Conservation (phyloP, 2,329 filamentous ascomycete species). For the Rachicladosporium sp. region DNA sequence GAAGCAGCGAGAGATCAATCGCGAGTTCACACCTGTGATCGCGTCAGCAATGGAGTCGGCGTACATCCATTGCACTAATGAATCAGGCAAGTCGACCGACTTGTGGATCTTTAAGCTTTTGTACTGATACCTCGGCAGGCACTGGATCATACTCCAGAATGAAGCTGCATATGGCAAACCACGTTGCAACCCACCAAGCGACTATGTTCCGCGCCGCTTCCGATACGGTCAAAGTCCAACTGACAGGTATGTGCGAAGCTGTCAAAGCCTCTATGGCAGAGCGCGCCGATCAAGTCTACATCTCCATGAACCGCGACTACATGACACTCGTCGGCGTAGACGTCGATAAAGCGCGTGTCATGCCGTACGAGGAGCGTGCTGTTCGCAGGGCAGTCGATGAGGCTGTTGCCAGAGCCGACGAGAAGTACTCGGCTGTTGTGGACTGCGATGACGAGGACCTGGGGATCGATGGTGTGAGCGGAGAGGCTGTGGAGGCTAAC, state of each 20-base stretch:
- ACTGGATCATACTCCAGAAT: constrained; percentile 39
- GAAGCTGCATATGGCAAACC: constrained; percentile 36
- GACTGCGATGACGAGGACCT: constrained; percentile 11
- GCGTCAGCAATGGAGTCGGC: constrained; percentile 31
- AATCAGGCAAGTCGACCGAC: constrained; percentile 20
- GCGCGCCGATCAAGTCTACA: constrained; percentile 32
- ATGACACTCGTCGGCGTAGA: constrained; percentile 20
- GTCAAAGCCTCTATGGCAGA: constrained; percentile 33
- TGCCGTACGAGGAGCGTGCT: constrained; percentile 12
- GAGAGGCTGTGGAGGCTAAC: background rate
- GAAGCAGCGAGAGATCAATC: constrained; percentile 40
- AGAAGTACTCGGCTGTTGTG: constrained; percentile 8
- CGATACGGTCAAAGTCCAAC: constrained; percentile 26
- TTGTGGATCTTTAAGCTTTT: constrained; percentile 10
- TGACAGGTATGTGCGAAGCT: constrained; percentile 32
- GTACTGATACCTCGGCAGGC: constrained; percentile 17
- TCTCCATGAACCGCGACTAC: constrained; percentile 27
- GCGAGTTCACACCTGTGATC: constrained; percentile 41
- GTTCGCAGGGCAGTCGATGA: constrained; percentile 12
- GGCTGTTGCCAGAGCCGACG: constrained; percentile 8
- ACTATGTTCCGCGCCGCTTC: constrained; percentile 41
- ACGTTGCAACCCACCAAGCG: constrained; percentile 30
- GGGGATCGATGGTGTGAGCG: background rate
- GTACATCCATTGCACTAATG: constrained; percentile 34
- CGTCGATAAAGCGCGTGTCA: constrained; percentile 6